Base-by-base conservation (phyloP, 805 yeast species). In the Candida ortonii region DNA sequence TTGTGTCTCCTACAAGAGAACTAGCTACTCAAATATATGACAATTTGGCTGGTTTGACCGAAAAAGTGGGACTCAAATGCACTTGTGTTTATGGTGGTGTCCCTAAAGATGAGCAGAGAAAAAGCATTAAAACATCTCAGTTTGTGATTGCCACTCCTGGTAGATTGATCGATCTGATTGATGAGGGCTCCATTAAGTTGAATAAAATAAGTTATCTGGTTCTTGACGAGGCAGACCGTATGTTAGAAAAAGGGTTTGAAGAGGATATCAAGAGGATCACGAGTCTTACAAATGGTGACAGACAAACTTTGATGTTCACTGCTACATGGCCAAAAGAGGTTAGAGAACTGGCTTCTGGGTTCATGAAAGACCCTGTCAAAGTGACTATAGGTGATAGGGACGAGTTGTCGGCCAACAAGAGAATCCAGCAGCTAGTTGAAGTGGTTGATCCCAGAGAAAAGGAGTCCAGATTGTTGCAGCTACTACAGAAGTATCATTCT, bases 271-370 rank as follows among this genome's bases (percentile, higher is more conserved):
- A 84, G 59, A 70, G 73, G 44, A 87, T 93, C 46, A 78, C 93
- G 56, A 74, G 81, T 28, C 66, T 69, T 38, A 71, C 86, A 20
- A 43, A 54, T 63, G 20, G 61, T 16, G 52, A 71, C 18, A 72
- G 97, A 66, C 97, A 90, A 64, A 93, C 98, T 0, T 71, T 93
- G 45, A 93, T 93, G 97, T 93, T 93, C 65, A 90, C 98, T 7
- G 99, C 99, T n/a, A 93, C 99, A 1, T 93, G 98, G 98, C 99
- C 99, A n/a, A 85, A 84, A 52, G 95, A 90, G 65, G 97, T 93
- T 22, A 80, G 97, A 56, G 94, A 87, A 45, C 71, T 93, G 44
- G 98, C 98, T 7, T 57, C 78, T 13, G 74, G 83, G 6, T 93
- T 83, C 63, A 84, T 93, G 95, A 76, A 72, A 15, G 47, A 60